Conservation (phyloP, 1,284 basidiomycete genomes). For the Melampsora larici-populina region DNA sequence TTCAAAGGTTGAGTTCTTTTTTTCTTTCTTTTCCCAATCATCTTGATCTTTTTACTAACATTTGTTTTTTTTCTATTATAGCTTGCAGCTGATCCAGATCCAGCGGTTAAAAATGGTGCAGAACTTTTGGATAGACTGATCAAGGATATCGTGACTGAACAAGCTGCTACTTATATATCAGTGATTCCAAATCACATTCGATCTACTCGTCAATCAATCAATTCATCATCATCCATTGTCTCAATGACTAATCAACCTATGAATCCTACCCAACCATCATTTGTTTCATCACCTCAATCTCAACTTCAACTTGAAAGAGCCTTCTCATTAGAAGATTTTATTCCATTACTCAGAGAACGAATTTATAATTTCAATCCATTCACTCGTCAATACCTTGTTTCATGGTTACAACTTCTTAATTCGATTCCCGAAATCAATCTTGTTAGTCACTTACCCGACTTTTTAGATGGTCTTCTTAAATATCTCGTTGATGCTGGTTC, state of each 20-base stretch:
- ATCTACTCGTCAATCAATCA: slow-evolving; percentile 59
- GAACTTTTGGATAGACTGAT: slow-evolving; percentile 94
- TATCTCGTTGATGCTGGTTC: slow-evolving; percentile 93
- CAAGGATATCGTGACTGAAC: slow-evolving; percentile 96
- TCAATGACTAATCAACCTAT: slow-evolving; percentile 6
- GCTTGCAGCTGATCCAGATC: slow-evolving; percentile 93
- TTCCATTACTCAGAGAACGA: slow-evolving; percentile 85
- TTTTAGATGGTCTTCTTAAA: slow-evolving; percentile 86
- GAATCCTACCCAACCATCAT: not conserved
- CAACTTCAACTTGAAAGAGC: slow-evolving; percentile 57
- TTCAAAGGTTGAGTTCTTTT: slow-evolving; percentile 73
- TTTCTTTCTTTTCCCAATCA: not conserved
- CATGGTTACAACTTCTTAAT: slow-evolving; percentile 93
- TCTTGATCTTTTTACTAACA: not conserved
- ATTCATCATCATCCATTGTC: slow-evolving; percentile 57
- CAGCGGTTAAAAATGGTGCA: slow-evolving; percentile 97
- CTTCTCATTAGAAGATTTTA: slow-evolving; percentile 90
- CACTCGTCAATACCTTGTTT: slow-evolving; percentile 90
- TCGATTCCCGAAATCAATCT: slow-evolving; percentile 95
- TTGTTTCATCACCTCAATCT: slow-evolving; percentile 8
- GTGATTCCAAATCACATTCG: slow-evolving; percentile 47
- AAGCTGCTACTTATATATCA: slow-evolving; percentile 90
- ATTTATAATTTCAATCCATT: slow-evolving; percentile 95
- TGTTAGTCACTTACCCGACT: slow-evolving; percentile 87
- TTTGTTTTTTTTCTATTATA: slow-evolving; percentile 53